Conservation (phyloP, 2,329 filamentous ascomycete species). For the Colletotrichum cuscutae region DNA sequence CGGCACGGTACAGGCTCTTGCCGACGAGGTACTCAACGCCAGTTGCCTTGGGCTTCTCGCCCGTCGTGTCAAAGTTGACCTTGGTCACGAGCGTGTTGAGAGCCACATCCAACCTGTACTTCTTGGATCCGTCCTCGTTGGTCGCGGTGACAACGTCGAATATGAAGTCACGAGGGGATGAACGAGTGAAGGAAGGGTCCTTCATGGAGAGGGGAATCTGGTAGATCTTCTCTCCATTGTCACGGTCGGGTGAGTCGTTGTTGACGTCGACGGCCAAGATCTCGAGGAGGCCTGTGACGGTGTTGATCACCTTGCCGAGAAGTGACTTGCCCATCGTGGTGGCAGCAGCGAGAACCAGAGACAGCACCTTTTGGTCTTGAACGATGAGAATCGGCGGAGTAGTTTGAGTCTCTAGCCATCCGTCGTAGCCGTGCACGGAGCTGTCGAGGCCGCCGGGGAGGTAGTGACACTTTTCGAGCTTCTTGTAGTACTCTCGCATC, state of each 20-base stretch:
- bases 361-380: constrained; percentile 15
- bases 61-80: constrained; percentile 46
- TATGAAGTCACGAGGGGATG: constrained; percentile 58
- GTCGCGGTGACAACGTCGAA: constrained; percentile 42
- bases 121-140: constrained; percentile 49
- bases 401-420: constrained; percentile 53
- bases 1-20: constrained; percentile 53
- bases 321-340: constrained; percentile 18
- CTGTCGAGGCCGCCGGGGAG: constrained; percentile 48
- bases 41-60: constrained; percentile 45
- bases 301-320: constrained; percentile 4
- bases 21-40: constrained; percentile 55
- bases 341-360: constrained; percentile 20
- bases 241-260: constrained; percentile 1
- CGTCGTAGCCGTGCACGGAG: constrained; percentile 63
- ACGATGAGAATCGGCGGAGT: constrained; percentile 1
- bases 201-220: constrained; percentile 58
- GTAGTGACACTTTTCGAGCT: constrained; percentile 66
- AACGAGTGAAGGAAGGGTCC: constrained; percentile 52
- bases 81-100: constrained; percentile 50
- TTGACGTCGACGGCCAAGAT: constrained; percentile 10
- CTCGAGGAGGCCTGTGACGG: constrained; percentile 1
- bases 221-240: constrained; percentile 24
- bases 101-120: constrained; percentile 48
- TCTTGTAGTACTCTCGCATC: constrained; percentile 69